These are phyloP conservation scores for Collariella sp. DNA, from an alignment of 495 filamentous ascomycete genomes.

Conservation along the genomic window DNA sequence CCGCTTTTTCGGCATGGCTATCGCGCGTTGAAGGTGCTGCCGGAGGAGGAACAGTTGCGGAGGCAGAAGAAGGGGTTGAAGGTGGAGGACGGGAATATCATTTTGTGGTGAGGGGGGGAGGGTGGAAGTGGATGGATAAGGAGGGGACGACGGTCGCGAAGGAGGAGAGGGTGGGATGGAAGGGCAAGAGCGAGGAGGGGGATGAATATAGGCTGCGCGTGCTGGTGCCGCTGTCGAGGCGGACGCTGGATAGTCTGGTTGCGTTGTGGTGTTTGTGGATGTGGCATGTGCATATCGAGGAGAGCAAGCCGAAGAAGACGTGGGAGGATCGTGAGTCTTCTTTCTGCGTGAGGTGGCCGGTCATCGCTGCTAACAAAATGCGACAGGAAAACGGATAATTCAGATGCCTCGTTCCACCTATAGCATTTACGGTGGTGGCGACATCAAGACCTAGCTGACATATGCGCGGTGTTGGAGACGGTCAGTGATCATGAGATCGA, in stretches of 20 bases:
- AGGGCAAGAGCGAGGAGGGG: not conserved
- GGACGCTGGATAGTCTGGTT: too few relatives aligned
- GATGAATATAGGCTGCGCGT: too few relatives aligned
- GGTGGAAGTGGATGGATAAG: not conserved
- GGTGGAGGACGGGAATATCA: conserved; percentile 9
- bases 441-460: too few relatives aligned
- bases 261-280: too few relatives aligned
- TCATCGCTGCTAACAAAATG: not conserved
- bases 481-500: too few relatives aligned
- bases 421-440: too few relatives aligned
- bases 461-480: too few relatives aligned
- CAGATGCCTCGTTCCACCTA: too few relatives aligned
- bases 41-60: not conserved
- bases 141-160: too few relatives aligned
- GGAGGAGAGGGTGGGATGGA: not conserved
- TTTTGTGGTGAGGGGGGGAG: conserved; percentile 14
- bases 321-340: conserved; percentile 1
- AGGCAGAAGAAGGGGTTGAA: conserved; percentile 10
- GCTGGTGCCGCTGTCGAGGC: too few relatives aligned
- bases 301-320: not conserved
- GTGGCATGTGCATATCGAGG: too few relatives aligned
- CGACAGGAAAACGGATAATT: too few relatives aligned
- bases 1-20: conserved; percentile 22
- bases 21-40: conserved; percentile 11
- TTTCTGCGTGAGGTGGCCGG: not conserved